Evolutionary conservation across 495 filamentous ascomycete species (phyloP), one percentile per base, ranked within the genome.

Genomic region (Glutinoglossum americanum): DNA sequence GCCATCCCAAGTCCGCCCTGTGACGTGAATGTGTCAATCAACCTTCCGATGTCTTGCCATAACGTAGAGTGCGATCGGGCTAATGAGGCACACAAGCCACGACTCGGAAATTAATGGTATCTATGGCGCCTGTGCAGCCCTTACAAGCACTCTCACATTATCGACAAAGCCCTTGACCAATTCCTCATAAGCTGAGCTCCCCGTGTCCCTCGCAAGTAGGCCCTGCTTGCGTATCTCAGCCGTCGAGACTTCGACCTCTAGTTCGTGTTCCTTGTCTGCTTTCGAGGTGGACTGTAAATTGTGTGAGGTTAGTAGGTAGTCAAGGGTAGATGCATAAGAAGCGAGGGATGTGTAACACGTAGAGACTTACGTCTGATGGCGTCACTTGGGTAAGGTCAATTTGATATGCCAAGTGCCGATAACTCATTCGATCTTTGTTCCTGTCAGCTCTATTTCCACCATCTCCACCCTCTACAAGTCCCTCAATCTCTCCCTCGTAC

Each of bases 361-460:
- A 26, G 62, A 35, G 21, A 75, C 76, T 70, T 71, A 86, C 81
- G 57, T 78, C 76, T 51, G 66, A 70, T 62, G 68, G 73, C 10
- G 79, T 83, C 13, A 96, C 89, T 65, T 94, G 88, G 0, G 89
- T 96, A 39, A 96, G 68, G 71, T 96, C 89, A 62, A 96, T 74
- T 62, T 89, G 86, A 66, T 92, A 95, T 23, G 74, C 79, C 49
- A 83, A 70, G 66, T 95, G 90, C 21, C 74, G 78, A 71, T 96
- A 96, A 66, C 84, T 89, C 69, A 96, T 71, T 28, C 89, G 75
- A 71, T 96, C 88, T 68, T 96, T 96, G 57, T 77, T 82, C 9
- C 89, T 79, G 58, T 84, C 79, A 2, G 78, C 75, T 9, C 65
- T 62, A 6, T 72, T 69, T 56, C 76, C 73, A 19, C 68, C 69